phyloP scores from a whole-genome alignment of 2,329 filamentous ascomycete genomes.

The Orbilia oligospora region DNA sequence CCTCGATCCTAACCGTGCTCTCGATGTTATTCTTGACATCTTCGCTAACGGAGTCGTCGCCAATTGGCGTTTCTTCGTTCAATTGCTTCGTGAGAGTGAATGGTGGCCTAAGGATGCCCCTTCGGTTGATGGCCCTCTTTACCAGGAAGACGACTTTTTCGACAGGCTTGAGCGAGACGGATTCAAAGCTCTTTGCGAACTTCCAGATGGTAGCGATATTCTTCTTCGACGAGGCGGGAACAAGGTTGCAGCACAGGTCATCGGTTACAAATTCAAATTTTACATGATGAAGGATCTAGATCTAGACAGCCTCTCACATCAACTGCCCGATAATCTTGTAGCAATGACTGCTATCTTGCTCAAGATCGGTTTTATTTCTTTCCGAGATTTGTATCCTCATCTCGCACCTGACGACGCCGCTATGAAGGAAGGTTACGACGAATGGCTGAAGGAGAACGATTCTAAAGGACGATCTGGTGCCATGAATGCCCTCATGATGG shows the following conservation, averaged over 20 bases:
- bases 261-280: slow-evolving; percentile 97
- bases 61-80: slow-evolving; percentile 93
- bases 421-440: slow-evolving; percentile 79
- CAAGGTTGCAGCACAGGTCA: slow-evolving; percentile 89
- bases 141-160: slow-evolving; percentile 77
- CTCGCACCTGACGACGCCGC: slow-evolving; percentile 84
- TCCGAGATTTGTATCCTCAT: slow-evolving; percentile 91
- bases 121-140: slow-evolving; percentile 67
- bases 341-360: slow-evolving; percentile 92
- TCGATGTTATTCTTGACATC: slow-evolving; percentile 95
- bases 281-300: slow-evolving; percentile 80
- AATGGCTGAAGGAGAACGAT: slow-evolving; percentile 80
- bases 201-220: slow-evolving; percentile 65
- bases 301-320: slow-evolving; percentile 73
- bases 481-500: slow-evolving; percentile 87
- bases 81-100: slow-evolving; percentile 88
- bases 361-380: slow-evolving; percentile 96
- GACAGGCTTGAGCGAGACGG: slow-evolving; percentile 80
- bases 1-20: slow-evolving; percentile 91
- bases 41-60: slow-evolving; percentile 94
- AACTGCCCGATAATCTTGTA: slow-evolving; percentile 88
- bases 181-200: slow-evolving; percentile 87
- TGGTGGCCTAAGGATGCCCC: slow-evolving; percentile 87
- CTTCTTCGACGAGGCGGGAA: slow-evolving; percentile 74
- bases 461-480: slow-evolving; percentile 83